A percentile compares a stretch with the other conserved stretches of the same genome.
phyloP scores from a whole-genome alignment of 2,329 filamentous ascomycete genomes.

The Huntiella omanensis region DNA sequence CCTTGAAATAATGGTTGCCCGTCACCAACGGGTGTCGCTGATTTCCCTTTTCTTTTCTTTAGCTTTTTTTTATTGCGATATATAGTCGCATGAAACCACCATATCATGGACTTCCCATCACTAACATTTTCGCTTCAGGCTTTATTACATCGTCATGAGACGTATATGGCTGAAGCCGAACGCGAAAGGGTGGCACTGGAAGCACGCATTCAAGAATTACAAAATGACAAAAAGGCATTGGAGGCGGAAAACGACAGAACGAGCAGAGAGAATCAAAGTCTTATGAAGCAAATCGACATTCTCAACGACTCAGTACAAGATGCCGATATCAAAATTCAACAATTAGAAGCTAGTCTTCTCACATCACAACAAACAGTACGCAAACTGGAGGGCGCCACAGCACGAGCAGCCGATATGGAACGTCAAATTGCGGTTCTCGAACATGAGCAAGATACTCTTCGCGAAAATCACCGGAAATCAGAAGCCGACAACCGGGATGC shows the following conservation, averaged over 20 bases:
- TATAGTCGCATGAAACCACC: neutral
- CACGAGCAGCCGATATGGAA: constrained; percentile 62
- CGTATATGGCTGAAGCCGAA: constrained; percentile 84
- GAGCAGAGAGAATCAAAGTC: constrained; percentile 62
- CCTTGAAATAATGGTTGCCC: neutral
- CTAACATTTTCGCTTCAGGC: constrained; percentile 69
- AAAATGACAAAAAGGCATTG: constrained; percentile 52
- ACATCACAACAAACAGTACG: constrained; percentile 62
- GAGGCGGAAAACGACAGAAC: constrained; percentile 60
- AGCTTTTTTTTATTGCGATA: no score
- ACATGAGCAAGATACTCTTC: constrained; percentile 56
- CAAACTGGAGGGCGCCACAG: constrained; percentile 52
- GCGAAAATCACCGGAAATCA: constrained; percentile 45
- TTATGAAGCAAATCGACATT: constrained; percentile 69
- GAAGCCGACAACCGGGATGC: constrained; percentile 63
- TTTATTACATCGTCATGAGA: constrained; percentile 76
- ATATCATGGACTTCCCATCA: constrained; percentile 22
- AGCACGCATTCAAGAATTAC: constrained; percentile 54
- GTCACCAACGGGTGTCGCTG: neutral
- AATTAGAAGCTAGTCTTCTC: constrained; percentile 56
- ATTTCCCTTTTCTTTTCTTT: neutral
- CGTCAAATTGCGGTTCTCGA: constrained; percentile 63
- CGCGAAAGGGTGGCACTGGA: constrained; percentile 59
- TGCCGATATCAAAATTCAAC: constrained; percentile 62
- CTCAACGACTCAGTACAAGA: constrained; percentile 64